Evolutionary conservation across 2,329 filamentous ascomycete genomes (phyloP), one percentile per base, ranked within the genome.

Genomic region (Paraphoma chrysanthemicola): DNA sequence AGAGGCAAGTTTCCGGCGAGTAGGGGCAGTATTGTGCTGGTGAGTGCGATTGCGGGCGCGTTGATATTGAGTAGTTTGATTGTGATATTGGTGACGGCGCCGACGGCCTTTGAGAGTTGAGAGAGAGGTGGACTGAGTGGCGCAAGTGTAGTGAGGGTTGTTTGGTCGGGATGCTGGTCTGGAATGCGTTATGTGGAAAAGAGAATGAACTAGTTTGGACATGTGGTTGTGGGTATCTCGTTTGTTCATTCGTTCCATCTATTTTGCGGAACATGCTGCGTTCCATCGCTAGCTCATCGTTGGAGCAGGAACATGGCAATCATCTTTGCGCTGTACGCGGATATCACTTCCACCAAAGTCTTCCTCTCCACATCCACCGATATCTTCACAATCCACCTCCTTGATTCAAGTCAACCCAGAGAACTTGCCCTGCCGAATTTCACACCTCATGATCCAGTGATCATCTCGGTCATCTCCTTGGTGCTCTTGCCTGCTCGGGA

Each of bases 1-100:
- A 80, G 85, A 60, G 90, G 91, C 66, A 93, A 93, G 74, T 93
- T 93, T 67, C 90, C 91, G 0, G 90, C 91, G 7, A 90, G 89
- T 65, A 82, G 91, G 62, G 90, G 90, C 4, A 92, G 90, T 18
- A 86, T 95, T 44, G 80, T 92, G 45, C 66, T 93, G 38, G 85
- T 94, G 31, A 85, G 88, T 8, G 76, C 86, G 16, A 83, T 93
- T 44, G 86, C 90, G 2, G 82, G 79, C 10, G 80, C 79, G 9
- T 69, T 89, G 67, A 88, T 89, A 63, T 72, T 88, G 45, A 78
- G 83, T 53, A 85, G 85, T 68, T 72, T 89, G 63, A 82, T 86
- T 11, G 84, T 89, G 2, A 84, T 89, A 42, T 64, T 88, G 59
- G 82, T 80, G 2, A 79, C 88, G 59, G 82, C 83, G 18, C 82